Evolutionary conservation across 2,329 filamentous ascomycete species (phyloP), one percentile per base, ranked within the genome.

Genomic region (Ceratocystis huliohia): DNA sequence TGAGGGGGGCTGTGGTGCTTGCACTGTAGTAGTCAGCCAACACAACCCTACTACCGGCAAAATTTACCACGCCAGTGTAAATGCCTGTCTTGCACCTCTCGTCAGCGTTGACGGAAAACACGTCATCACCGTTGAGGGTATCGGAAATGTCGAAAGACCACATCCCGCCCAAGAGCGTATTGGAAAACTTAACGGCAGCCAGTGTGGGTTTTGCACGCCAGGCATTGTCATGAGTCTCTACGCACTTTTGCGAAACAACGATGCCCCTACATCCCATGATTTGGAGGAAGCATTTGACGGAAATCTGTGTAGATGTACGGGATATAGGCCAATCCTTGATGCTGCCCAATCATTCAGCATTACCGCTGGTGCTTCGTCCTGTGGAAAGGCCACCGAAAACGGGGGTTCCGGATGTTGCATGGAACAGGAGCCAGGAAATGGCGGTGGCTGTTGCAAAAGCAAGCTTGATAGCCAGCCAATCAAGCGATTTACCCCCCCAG

Each of bases 171-270:
- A 97, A 74, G 91, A 97, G 77, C 84, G 94, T 61, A 88, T 99
- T 71, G 93, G 94, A 20, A 89, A 89, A 76, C 84, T 88, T 41
- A 94, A 96, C 77, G 94, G 94, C 62, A 96, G 90, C 71, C 93
- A 99, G 75, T 99, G 83, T 68, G 83, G 92, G 0, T 99, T 99
- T 77, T 99, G 94, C 73, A 97, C 94, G 0, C 94, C 94, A 3
- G 94, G 94, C 1, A 97, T 99, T 72, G 92, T 97, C 69, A 97
- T 97, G 89, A 96, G 92, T 74, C 76, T 97, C 66, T 99, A 99
- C 75, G 94, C 94, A 5, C 80, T 97, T 57, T 80, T 99, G 41
- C 84, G 94, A 68, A 97, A 97, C 73, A 88, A 92, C 70, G 80
- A 86, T 3, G 81, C 81, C 22, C 92, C 93, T 0, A 86, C 85